Base-by-base conservation (phyloP, 331 rosid genomes). In the Rosa hybrid region DNA sequence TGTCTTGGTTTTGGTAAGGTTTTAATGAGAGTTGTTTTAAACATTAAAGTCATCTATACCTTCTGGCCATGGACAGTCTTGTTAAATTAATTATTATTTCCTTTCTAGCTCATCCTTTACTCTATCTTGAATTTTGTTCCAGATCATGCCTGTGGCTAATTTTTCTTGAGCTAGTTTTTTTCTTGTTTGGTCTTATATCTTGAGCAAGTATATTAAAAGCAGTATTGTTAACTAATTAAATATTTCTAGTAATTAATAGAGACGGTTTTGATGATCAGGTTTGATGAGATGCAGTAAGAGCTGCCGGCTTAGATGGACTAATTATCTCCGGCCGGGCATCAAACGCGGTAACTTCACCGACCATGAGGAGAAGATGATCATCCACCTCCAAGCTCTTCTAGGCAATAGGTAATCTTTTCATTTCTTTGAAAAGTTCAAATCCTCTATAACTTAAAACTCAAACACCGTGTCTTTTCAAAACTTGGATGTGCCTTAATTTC, bases 221-320 rank as follows among this genome's bases (percentile, higher is more conserved):
- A 49, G 46, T 63, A 18, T 9, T 69, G 42, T 10, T 48, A n/a
- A 49, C 48, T 67, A 12, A 63, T 41, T 34, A 13, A 20, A 10
- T 68, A 2, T 1, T 27, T 42, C 57, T 46, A 4, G 51, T 64
- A 34, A 64, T 34, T 27, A 16, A 30, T 8, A 7, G 45, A 30
- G 44, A 64, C 3, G 18, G 21, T 13, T 38, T 68, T 68, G 49
- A 68, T 68, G 49, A 41, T 42, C 81, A 94, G 98, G 98, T 79
- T 83, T 95, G 91, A 84, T 85, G 73, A 88, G 99, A 87, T 95
- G 99, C 86, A 95, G 99, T 23, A 93, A 95, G 82, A 95, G 99
- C 82, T 95, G 99, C 84, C 86, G 99, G 68, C 97, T 95, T 60
- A 69, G 99, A 87, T 95, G 99, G 99, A 95, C 98, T 13, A 95